Evolutionary conservation across 257 asterid species (phyloP).

Genomic region (Solanum neorickii): DNA sequence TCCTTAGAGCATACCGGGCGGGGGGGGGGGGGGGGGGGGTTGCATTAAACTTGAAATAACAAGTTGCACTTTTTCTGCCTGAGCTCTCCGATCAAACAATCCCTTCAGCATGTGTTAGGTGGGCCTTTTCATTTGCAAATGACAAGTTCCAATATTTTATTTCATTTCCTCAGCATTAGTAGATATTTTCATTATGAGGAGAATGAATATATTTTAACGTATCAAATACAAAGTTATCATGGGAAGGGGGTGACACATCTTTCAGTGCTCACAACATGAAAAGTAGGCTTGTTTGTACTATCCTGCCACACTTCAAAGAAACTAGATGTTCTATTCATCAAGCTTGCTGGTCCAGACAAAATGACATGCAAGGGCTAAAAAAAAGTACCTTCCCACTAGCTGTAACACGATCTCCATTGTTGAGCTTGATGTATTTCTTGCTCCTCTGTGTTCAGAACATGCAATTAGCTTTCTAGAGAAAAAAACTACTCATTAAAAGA

Average conservation of each 20-base stretch:
- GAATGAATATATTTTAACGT: not conserved
- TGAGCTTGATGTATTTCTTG: constrained; percentile 85
- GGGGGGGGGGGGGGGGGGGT: not conserved
- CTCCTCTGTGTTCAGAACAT: constrained; percentile 49
- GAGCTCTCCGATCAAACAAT: not conserved
- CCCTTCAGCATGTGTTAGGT: not conserved
- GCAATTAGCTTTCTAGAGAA: not conserved
- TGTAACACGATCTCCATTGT: constrained; percentile 87
- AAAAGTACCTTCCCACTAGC: constrained; percentile 88
- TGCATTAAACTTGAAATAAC: not conserved
- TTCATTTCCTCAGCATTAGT: not conserved
- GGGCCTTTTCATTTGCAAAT: not conserved
- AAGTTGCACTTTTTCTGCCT: not conserved
- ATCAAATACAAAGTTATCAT: not conserved
- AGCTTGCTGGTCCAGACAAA: not conserved
- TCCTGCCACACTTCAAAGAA: not conserved
- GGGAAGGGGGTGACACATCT: not conserved
- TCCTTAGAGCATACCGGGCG: not conserved
- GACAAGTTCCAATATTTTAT: not conserved
- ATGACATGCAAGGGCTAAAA: not conserved
- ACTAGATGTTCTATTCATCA: not conserved
- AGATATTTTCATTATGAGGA: not conserved
- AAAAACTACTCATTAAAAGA: not conserved
- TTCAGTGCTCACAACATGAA: not conserved
- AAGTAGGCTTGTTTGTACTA: not conserved